Evolutionary conservation across 495 filamentous ascomycete genomes (phyloP).

Genomic region (Cudoniella acicularis): DNA sequence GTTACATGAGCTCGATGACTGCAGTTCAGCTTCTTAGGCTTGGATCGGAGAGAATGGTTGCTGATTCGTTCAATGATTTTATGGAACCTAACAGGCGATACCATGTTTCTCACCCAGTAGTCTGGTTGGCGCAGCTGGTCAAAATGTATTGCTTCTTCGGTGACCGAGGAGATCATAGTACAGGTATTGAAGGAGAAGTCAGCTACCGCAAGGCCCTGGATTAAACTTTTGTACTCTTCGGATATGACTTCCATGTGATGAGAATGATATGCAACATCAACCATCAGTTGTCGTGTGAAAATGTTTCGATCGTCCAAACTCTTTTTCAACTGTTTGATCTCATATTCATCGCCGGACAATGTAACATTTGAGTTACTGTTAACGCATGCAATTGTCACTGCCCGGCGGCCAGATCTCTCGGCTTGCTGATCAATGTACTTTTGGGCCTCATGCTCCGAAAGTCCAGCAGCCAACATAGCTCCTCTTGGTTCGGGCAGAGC

Average conservation of each 20-base stretch:
- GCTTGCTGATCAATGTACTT: too few relatives aligned
- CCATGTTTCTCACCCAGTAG: constrained; percentile 52
- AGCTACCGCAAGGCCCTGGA: background rate
- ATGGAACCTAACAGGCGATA: constrained; percentile 45
- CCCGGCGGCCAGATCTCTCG: constrained; percentile 21
- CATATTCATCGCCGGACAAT: constrained; percentile 49
- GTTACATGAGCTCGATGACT: constrained; percentile 12
- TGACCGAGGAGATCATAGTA: constrained; percentile 36
- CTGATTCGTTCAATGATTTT: constrained; percentile 43
- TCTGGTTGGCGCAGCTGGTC: constrained; percentile 14
- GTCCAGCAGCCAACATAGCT: constrained; percentile 48
- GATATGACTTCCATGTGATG: constrained; percentile 42
- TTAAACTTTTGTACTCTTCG: constrained; percentile 28
- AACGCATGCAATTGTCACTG: constrained; percentile 54
- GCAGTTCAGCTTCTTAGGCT: constrained; percentile 8
- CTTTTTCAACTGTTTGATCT: constrained; percentile 42
- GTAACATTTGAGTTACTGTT: constrained; percentile 59
- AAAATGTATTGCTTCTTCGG: constrained; percentile 18
- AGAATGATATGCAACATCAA: constrained; percentile 61
- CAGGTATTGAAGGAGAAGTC: constrained; percentile 30
- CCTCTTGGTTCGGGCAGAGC: constrained; percentile 35
- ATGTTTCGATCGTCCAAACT: constrained; percentile 38
- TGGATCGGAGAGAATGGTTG: constrained; percentile 35
- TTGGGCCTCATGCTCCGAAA: constrained; percentile 38
- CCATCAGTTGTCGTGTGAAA: constrained; percentile 49